Evolutionary conservation across 805 yeast genomes (phyloP).

Genomic region (Suhomyces emberorum): DNA sequence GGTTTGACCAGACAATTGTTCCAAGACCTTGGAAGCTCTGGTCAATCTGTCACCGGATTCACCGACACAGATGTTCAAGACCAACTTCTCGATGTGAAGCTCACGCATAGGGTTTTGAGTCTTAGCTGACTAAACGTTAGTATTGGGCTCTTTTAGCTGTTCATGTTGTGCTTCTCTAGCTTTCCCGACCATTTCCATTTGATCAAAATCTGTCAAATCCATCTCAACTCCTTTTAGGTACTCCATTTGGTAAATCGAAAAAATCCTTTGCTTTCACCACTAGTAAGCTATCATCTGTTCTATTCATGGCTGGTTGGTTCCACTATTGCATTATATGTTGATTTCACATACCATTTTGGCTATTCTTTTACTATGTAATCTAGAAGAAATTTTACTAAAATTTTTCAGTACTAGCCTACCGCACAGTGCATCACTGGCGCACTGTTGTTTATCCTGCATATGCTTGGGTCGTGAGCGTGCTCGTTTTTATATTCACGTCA

Average conservation of each 20-base stretch:
- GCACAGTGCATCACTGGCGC: too few relatives aligned
- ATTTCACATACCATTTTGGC: constrained; percentile 20
- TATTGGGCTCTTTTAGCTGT: too few relatives aligned
- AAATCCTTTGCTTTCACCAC: too few relatives aligned
- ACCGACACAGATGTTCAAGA: constrained; percentile 99
- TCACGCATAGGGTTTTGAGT: constrained; percentile 97
- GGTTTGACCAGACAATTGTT: constrained; percentile 99
- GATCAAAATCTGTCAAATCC: too few relatives aligned
- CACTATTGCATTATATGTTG: not conserved
- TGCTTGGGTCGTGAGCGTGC: too few relatives aligned
- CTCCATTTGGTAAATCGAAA: too few relatives aligned
- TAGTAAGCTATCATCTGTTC: too few relatives aligned
- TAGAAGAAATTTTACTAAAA: constrained; percentile 8
- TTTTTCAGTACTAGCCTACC: constrained; percentile 17
- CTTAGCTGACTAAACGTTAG: constrained; percentile 29
- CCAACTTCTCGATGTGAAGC: constrained; percentile 97
- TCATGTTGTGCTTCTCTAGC: too few relatives aligned
- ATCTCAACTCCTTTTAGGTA: too few relatives aligned
- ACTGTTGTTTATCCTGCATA: too few relatives aligned
- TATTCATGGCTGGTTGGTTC: constrained; percentile 1
- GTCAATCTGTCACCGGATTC: constrained; percentile 99
- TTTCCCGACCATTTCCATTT: too few relatives aligned
- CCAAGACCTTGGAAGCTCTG: constrained; percentile 99
- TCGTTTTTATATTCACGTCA: constrained; percentile 5
- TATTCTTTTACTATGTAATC: constrained; percentile 11